Conservation (phyloP, 2,329 filamentous ascomycete species). For the Botrytis galanthina region DNA sequence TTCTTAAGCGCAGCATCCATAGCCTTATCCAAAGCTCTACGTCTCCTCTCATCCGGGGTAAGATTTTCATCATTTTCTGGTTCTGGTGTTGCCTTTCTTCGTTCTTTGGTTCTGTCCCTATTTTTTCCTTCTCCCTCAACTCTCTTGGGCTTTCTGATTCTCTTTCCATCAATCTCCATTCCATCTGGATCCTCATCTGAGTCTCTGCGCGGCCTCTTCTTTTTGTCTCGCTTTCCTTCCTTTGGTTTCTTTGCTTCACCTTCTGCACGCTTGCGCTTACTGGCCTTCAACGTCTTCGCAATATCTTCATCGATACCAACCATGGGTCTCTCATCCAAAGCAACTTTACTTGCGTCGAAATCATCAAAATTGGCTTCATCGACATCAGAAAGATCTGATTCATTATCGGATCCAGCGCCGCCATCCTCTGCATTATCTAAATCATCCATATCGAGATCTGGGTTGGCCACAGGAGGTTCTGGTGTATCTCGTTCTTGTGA, state of each 20-base stretch:
- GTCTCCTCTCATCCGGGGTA: constrained; percentile 79
- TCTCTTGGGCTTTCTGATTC: constrained; percentile 43
- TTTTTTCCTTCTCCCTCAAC: constrained; percentile 41
- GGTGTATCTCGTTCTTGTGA: constrained; percentile 32
- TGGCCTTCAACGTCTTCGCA: constrained; percentile 60
- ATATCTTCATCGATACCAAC: constrained; percentile 67
- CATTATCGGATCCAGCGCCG: constrained; percentile 40
- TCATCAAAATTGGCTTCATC: constrained; percentile 69
- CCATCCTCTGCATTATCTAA: constrained; percentile 26
- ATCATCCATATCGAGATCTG: constrained; percentile 37
- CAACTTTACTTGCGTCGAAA: constrained; percentile 63
- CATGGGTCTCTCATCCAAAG: constrained; percentile 57
- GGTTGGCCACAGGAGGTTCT: constrained; percentile 28
- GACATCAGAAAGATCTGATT: constrained; percentile 61
- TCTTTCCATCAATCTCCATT: constrained; percentile 53
- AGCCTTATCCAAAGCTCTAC: constrained; percentile 78
- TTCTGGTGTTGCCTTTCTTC: constrained; percentile 50
- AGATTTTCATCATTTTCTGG: constrained; percentile 74
- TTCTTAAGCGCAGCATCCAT: constrained; percentile 89
- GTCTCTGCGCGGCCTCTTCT: constrained; percentile 60
- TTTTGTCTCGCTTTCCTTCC: constrained; percentile 62
- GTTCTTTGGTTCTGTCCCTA: constrained; percentile 37
- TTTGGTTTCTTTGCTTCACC: constrained; percentile 71
- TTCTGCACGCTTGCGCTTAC: constrained; percentile 63
- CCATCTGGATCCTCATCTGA: constrained; percentile 47